Percentiles rank a stretch among this genome's conserved stretches.
phyloP scores from a whole-genome alignment of 495 filamentous ascomycete genomes.

The Bombardia bombarda region DNA sequence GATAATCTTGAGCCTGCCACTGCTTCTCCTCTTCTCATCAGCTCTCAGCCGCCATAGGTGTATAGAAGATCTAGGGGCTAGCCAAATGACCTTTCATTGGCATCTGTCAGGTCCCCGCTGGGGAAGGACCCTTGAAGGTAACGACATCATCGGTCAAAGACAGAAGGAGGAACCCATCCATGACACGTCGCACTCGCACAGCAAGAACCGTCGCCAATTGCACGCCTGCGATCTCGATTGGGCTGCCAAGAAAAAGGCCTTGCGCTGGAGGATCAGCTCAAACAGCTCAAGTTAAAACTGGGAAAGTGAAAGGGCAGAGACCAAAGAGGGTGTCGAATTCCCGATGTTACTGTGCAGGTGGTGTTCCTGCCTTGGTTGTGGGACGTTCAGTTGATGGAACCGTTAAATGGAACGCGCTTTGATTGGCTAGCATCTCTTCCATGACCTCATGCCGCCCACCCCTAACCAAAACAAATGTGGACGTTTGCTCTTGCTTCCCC shows the following conservation, averaged over 20 bases:
- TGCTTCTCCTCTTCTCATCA: too few species aligned
- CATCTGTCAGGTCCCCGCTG: neutral
- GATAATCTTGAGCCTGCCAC: too few species aligned
- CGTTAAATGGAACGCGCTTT: neutral
- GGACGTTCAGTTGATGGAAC: neutral
- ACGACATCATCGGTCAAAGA: slow-evolving; percentile 9
- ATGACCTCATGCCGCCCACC: slow-evolving; percentile 10
- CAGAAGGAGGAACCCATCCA: neutral
- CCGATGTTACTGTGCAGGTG: neutral
- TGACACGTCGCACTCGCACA: neutral
- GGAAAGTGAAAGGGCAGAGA: neutral
- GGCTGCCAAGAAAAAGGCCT: neutral
- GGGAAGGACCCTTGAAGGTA: neutral
- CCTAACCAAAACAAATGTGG: too few species aligned
- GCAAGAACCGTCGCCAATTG: too few species aligned
- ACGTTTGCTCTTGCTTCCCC: too few species aligned
- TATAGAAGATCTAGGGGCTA: neutral
- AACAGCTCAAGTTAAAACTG: neutral
- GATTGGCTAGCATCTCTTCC: neutral
- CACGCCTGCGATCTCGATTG: neutral
- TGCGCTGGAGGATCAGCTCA: neutral
- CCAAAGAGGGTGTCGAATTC: neutral
- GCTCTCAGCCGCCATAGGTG: too few species aligned
- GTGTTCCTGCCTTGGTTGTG: slow-evolving; percentile 5
- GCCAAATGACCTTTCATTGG: too few species aligned